Conservation (phyloP, 1,284 basidiomycete genomes). For the Ganoderma lingzhi region DNA sequence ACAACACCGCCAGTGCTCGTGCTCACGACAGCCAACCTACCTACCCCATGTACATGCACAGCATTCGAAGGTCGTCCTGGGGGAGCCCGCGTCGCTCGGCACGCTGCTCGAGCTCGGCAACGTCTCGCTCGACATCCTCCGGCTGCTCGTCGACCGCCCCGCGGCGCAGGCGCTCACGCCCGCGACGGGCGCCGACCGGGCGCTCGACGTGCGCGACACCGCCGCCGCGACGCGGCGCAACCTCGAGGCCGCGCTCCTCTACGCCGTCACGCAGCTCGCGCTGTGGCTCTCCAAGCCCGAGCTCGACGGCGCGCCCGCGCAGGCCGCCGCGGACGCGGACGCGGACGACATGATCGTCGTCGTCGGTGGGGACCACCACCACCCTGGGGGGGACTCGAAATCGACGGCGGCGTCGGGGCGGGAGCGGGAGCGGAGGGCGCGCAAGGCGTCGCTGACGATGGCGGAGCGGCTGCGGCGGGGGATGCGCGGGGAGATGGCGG, state of each 20-base stretch:
- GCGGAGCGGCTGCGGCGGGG: slow-evolving; percentile 73
- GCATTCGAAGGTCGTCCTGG: slow-evolving; percentile 84
- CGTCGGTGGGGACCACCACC: not conserved
- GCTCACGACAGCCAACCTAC: slow-evolving; percentile 23
- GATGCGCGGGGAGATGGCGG: slow-evolving; percentile 81
- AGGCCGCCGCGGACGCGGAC: slow-evolving; percentile 48
- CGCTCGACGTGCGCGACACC: slow-evolving; percentile 65
- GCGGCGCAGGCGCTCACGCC: slow-evolving; percentile 59
- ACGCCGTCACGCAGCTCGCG: slow-evolving; percentile 79
- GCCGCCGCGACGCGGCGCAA: slow-evolving; percentile 62
- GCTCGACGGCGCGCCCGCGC: slow-evolving; percentile 47
- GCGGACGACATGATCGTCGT: slow-evolving; percentile 48
- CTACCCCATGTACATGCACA: slow-evolving; percentile 39
- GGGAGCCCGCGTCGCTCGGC: slow-evolving; percentile 81
- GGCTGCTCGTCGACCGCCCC: slow-evolving; percentile 64
- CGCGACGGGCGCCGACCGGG: slow-evolving; percentile 47
- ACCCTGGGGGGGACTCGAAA: slow-evolving; percentile 5
- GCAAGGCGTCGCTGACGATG: slow-evolving; percentile 59
- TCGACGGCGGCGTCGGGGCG: slow-evolving; percentile 50
- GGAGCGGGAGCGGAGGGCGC: slow-evolving; percentile 54
- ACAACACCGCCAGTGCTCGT: not conserved
- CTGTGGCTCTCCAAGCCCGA: slow-evolving; percentile 79
- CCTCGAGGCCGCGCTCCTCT: slow-evolving; percentile 78
- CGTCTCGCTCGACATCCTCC: slow-evolving; percentile 73
- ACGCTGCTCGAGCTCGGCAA: slow-evolving; percentile 82